These are phyloP conservation scores for Diaporthe sp. DNA, from an alignment of 2,329 filamentous ascomycete species.

Conservation along the genomic window DNA sequence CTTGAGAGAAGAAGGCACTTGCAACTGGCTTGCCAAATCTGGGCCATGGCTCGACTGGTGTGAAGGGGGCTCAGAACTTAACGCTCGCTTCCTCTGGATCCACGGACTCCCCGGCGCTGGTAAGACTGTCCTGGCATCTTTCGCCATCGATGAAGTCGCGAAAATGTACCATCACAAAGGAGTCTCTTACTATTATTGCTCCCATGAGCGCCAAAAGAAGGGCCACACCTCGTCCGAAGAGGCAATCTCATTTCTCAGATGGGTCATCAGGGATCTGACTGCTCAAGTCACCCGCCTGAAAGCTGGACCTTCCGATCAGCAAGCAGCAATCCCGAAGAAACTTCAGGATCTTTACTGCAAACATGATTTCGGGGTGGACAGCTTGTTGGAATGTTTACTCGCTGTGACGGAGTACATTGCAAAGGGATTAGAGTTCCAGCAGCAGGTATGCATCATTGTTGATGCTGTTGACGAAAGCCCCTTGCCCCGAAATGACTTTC, in stretches of 20 bases:
- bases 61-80: background rate
- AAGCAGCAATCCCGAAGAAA: background rate
- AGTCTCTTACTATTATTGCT: conserved; percentile 28
- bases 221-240: background rate
- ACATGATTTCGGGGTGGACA: background rate
- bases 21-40: conserved; percentile 14
- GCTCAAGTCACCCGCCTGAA: background rate
- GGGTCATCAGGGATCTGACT: conserved; percentile 22
- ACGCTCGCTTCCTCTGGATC: conserved; percentile 30
- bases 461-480: conserved; percentile 31
- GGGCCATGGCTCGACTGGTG: background rate
- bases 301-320: too few species aligned
- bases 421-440: background rate
- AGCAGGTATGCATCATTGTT: conserved; percentile 23
- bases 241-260: conserved; percentile 17
- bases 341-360: background rate
- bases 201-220: conserved; percentile 9
- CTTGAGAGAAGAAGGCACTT: background rate
- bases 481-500: background rate
- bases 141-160: conserved; percentile 9
- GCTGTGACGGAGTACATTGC: background rate
- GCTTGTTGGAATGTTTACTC: background rate
- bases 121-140: conserved; percentile 30
- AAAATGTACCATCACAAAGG: background rate
- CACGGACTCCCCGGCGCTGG: conserved; percentile 20